Percentiles rank a stretch among this genome's conserved stretches.
Conservation (phyloP, 2,329 filamentous ascomycete genomes). For the Microsporum canis region DNA sequence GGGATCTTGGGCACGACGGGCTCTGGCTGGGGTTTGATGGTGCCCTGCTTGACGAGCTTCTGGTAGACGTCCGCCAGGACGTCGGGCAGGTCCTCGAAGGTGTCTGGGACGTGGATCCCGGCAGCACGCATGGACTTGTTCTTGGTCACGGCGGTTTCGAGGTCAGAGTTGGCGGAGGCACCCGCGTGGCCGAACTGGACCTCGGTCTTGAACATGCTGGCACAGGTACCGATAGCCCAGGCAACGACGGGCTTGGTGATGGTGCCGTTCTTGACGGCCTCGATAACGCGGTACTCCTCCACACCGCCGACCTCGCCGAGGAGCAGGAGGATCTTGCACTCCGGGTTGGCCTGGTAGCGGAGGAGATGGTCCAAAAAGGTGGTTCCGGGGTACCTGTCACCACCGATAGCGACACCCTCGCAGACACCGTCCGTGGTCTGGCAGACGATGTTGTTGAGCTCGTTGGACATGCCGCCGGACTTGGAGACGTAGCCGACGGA, state of each 20-base stretch:
- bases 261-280: conserved; percentile 83
- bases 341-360: conserved; percentile 88
- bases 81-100: conserved; percentile 86
- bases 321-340: conserved; percentile 93
- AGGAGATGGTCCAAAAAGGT: conserved; percentile 99
- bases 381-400: conserved; percentile 96
- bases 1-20: conserved; percentile 96
- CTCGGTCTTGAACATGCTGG: conserved; percentile 99
- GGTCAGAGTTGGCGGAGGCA: conserved; percentile 97
- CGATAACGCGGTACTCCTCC: conserved; percentile 98
- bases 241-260: conserved; percentile 99
- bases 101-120: conserved; percentile 86
- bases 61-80: conserved; percentile 74
- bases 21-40: conserved; percentile 75
- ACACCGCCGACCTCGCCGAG: conserved; percentile 98
- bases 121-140: conserved; percentile 95
- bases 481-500: conserved; percentile 99
- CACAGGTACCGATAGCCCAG: conserved; percentile 98
- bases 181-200: conserved; percentile 99
- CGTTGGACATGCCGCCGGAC: conserved; percentile 99
- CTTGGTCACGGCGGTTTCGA: conserved; percentile 93
- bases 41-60: conserved; percentile 71
- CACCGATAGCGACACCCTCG: conserved; percentile 98
- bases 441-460: conserved; percentile 98
- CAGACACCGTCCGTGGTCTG: conserved; percentile 96